Evolutionary conservation across 192 early-diverging fungal species (phyloP).

Genomic region (Allomyces macrogynus): DNA sequence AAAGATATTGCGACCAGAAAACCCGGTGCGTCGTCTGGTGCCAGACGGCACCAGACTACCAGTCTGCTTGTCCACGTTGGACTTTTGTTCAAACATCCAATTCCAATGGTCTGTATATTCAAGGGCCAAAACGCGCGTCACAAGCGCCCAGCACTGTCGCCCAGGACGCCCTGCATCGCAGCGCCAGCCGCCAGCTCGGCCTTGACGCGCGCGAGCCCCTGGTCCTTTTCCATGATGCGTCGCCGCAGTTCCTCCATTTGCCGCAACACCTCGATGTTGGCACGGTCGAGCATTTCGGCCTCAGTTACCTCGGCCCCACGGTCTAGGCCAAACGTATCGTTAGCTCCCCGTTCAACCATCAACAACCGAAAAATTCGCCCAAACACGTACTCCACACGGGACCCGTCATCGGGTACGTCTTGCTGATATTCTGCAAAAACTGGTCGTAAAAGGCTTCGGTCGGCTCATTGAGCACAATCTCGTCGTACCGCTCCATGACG

Average conservation of each 20-base stretch:
- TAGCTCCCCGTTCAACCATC: background rate
- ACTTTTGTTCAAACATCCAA: too few species aligned
- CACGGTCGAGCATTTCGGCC: constrained; percentile 21
- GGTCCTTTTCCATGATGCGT: constrained; percentile 31
- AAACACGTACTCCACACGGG: constrained; percentile 18
- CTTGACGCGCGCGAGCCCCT: constrained; percentile 7
- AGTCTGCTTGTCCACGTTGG: too few species aligned
- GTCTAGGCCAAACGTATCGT: background rate
- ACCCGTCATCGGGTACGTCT: constrained; percentile 20
- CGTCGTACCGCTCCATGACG: constrained; percentile 36
- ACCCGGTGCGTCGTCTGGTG: too few species aligned
- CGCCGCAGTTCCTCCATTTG: constrained; percentile 34
- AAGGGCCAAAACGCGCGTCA: too few species aligned
- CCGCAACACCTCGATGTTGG: constrained; percentile 49
- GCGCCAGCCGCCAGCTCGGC: too few species aligned
- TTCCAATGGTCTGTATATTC: too few species aligned
- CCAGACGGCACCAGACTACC: too few species aligned
- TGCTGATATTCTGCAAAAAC: constrained; percentile 25
- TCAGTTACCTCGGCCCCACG: background rate
- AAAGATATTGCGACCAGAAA: too few species aligned
- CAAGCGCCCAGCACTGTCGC: too few species aligned
- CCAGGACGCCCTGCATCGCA: too few species aligned
- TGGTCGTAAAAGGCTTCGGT: constrained; percentile 47
- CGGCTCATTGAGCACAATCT: constrained; percentile 55
- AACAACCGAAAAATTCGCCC: constrained; percentile 9